phyloP scores from a whole-genome alignment of 78 protist genomes.

The Tieghemostelium lacteum region DNA sequence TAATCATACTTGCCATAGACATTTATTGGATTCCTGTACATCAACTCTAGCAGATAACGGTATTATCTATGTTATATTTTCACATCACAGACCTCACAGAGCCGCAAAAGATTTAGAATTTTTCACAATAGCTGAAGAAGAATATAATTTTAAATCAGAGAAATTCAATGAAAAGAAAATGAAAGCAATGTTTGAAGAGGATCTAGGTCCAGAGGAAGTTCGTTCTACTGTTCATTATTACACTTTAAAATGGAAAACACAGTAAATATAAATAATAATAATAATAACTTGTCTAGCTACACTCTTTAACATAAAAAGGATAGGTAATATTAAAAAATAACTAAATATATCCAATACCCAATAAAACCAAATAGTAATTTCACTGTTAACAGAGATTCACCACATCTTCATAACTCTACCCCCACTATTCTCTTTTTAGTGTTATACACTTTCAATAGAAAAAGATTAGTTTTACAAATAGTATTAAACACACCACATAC shows the following conservation, averaged over 20 bases:
- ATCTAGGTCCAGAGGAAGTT: constrained; percentile 53
- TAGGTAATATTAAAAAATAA: not conserved
- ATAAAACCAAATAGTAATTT: no score
- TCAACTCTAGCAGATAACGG: constrained; percentile 50
- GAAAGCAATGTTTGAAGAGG: constrained; percentile 70
- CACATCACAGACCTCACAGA: constrained; percentile 74
- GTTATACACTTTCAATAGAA: no score
- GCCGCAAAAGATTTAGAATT: constrained; percentile 50
- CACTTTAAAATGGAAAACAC: constrained; percentile 17
- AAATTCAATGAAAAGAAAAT: constrained; percentile 48
- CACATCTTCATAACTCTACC: no score
- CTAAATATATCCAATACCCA: no score
- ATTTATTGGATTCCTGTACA: constrained; percentile 18
- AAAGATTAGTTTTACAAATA: no score
- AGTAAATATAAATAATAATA: not conserved
- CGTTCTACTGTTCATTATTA: constrained; percentile 59
- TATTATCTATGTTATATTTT: constrained; percentile 54
- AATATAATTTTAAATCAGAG: constrained; percentile 26
- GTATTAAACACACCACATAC: no score
- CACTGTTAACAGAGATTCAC: no score
- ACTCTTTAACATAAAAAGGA: not conserved
- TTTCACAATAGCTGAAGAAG: constrained; percentile 13
- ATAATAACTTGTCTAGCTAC: not conserved
- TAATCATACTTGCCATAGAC: constrained; percentile 26
- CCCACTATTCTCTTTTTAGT: no score